Conservation (phyloP, 257 asterid genomes). For the Solanum sejunctum region DNA sequence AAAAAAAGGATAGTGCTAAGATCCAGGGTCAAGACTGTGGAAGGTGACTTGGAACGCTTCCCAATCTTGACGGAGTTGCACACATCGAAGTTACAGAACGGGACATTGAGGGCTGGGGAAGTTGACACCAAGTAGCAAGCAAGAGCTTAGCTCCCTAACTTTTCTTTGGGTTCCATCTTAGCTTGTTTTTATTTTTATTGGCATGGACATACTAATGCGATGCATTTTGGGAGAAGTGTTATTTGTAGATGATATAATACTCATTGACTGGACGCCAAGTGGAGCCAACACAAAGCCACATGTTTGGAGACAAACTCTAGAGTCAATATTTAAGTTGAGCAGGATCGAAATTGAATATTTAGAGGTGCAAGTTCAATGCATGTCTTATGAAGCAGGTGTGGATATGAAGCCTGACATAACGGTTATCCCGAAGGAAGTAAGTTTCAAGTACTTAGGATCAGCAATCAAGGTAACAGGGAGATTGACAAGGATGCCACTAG, state of each 20-base stretch:
- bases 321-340: neutral
- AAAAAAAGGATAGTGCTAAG: no score
- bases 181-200: neutral
- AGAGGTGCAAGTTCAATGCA: neutral
- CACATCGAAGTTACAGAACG: no score
- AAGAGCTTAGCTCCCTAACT: neutral
- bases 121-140: neutral
- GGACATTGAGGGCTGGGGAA: no score
- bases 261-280: neutral
- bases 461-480: neutral
- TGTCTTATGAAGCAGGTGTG: neutral
- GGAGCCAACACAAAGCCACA: neutral
- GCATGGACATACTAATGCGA: neutral
- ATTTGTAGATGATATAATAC: neutral
- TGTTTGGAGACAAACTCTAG: neutral
- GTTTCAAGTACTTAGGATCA: neutral
- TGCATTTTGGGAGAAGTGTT: neutral
- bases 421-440: neutral
- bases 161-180: neutral
- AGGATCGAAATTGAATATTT: neutral
- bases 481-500: neutral
- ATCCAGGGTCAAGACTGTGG: no score
- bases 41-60: no score
- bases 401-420: neutral
- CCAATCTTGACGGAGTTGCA: no score